These are phyloP conservation scores for Dioscorea cayenensis DNA, from an alignment of 116 monocot genomes.

Conservation along the genomic window DNA sequence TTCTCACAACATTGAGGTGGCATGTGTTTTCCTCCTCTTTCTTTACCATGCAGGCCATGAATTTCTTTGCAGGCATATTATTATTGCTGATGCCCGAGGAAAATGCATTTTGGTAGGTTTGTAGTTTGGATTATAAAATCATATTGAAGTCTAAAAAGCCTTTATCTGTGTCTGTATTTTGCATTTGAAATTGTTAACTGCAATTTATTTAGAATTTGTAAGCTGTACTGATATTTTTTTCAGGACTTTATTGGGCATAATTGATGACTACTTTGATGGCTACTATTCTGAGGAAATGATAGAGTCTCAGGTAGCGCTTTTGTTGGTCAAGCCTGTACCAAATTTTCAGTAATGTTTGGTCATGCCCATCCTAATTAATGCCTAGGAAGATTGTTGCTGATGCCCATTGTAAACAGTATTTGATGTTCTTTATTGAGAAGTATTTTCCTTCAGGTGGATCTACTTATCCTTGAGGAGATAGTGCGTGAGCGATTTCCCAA, in stretches of 20 bases:
- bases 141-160: too few species aligned
- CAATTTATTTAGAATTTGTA: not conserved
- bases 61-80: conserved; percentile 87
- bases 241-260: conserved; percentile 83
- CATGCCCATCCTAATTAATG: not conserved
- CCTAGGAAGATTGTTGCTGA: not conserved
- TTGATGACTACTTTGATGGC: conserved; percentile 97
- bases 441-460: conserved; percentile 65
- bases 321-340: not conserved
- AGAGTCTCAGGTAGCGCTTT: conserved; percentile 86
- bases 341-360: not conserved
- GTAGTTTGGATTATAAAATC: not conserved
- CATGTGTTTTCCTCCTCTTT: not conserved
- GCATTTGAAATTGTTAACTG: not conserved
- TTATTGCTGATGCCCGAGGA: conserved; percentile 95
- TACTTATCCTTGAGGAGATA: conserved; percentile 84
- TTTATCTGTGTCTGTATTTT: too few species aligned
- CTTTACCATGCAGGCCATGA: conserved; percentile 74
- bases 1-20: not conserved
- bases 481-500: conserved; percentile 85
- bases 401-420: not conserved
- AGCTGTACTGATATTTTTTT: conserved; percentile 13
- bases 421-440: not conserved
- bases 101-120: conserved; percentile 93
- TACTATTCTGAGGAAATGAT: conserved; percentile 99